Conservation (phyloP, 2,329 filamentous ascomycete species). For the Dothideomycetes sp. region DNA sequence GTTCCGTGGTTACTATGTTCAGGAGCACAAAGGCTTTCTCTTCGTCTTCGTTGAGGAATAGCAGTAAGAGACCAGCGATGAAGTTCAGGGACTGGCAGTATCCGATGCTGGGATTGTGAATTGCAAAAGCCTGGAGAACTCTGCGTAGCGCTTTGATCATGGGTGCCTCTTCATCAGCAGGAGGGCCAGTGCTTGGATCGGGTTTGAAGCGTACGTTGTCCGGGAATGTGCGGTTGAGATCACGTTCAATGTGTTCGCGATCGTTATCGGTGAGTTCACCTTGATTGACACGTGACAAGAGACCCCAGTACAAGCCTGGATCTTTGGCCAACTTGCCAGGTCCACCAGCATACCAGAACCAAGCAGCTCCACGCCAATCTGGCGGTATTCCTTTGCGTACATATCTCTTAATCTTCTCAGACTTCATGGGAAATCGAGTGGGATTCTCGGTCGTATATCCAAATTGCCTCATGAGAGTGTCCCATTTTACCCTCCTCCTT, state of each 20-base stretch:
- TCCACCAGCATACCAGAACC: constrained; percentile 93
- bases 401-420: constrained; percentile 78
- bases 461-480: constrained; percentile 40
- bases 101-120: constrained; percentile 84
- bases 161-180: constrained; percentile 52
- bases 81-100: constrained; percentile 97
- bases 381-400: constrained; percentile 89
- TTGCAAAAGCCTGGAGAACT: constrained; percentile 79
- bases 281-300: constrained; percentile 58
- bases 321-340: constrained; percentile 69
- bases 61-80: constrained; percentile 75
- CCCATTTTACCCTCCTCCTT: constrained; percentile 74
- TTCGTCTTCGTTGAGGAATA: constrained; percentile 73
- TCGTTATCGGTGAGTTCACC: constrained; percentile 59
- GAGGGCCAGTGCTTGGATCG: constrained; percentile 24
- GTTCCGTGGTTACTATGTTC: constrained; percentile 80
- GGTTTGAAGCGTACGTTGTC: constrained; percentile 90
- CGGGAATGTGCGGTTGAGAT: constrained; percentile 87
- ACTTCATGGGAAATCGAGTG: constrained; percentile 68
- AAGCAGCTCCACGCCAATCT: constrained; percentile 88
- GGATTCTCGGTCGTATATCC: constrained; percentile 54
- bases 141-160: constrained; percentile 75
- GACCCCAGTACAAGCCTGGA: constrained; percentile 63
- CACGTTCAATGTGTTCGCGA: constrained; percentile 83
- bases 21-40: constrained; percentile 90